A percentile compares a stretch with the other conserved stretches of the same genome.
Evolutionary conservation across 371 early-diverging fungal species (phyloP).

Genomic region (Haplosporangium sp.): DNA sequence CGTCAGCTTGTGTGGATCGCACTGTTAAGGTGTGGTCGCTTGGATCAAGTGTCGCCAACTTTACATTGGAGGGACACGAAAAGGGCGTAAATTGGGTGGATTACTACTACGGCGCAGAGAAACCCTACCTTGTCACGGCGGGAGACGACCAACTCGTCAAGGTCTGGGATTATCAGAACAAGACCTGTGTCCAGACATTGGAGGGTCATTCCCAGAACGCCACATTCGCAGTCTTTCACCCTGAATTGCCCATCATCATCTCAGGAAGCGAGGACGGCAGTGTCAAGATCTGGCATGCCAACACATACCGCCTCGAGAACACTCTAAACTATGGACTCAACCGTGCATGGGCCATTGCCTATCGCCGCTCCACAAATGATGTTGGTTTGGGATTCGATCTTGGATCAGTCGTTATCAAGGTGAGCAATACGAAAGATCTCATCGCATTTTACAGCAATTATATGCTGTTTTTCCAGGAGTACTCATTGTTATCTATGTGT

Average conservation of each 20-base stretch:
- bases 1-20: constrained; percentile 92
- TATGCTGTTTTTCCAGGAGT: too few species aligned
- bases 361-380: constrained; percentile 87
- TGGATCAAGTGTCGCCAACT: constrained; percentile 88
- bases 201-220: constrained; percentile 99
- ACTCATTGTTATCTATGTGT: not conserved
- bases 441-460: not conserved
- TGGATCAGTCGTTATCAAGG: constrained; percentile 93
- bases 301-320: constrained; percentile 95
- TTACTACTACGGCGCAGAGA: constrained; percentile 95
- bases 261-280: constrained; percentile 97
- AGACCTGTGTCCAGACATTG: constrained; percentile 96
- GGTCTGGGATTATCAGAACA: constrained; percentile 99
- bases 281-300: constrained; percentile 97
- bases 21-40: constrained; percentile 95
- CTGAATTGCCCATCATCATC: constrained; percentile 96
- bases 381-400: constrained; percentile 97
- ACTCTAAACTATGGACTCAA: constrained; percentile 97
- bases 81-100: constrained; percentile 97
- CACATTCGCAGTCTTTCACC: constrained; percentile 95
- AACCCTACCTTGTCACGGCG: constrained; percentile 93
- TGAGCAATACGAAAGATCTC: constrained; percentile 20
- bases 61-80: constrained; percentile 93
- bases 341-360: constrained; percentile 95
- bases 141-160: constrained; percentile 95